Conservation (phyloP, 306 rosid species). For the Pterocarpus macrocarpus region DNA sequence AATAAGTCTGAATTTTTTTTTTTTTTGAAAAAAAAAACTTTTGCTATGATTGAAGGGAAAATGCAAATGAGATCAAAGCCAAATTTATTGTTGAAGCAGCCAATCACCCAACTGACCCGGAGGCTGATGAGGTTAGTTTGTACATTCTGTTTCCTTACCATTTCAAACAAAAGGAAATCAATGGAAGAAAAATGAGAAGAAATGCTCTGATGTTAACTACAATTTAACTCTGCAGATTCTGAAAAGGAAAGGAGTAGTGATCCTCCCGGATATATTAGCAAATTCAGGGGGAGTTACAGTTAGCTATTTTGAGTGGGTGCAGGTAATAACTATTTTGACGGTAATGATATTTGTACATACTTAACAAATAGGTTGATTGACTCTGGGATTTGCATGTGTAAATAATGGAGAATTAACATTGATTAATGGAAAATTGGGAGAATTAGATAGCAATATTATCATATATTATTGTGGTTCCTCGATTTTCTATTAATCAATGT, state of each 20-base stretch:
- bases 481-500: too few relatives aligned
- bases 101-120: conserved; percentile 49
- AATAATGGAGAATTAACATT: too few relatives aligned
- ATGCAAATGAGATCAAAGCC: conserved; percentile 36
- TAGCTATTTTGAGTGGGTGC: conserved; percentile 94
- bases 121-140: conserved; percentile 46
- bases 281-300: conserved; percentile 94
- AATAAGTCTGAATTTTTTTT: neutral
- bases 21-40: neutral
- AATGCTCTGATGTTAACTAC: conserved; percentile 1
- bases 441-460: too few relatives aligned
- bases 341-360: too few relatives aligned
- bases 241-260: conserved; percentile 75
- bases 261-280: conserved; percentile 88
- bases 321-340: conserved; percentile 55
- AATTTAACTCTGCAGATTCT: conserved; percentile 61
- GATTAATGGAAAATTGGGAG: too few relatives aligned
- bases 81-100: conserved; percentile 28
- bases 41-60: conserved; percentile 40
- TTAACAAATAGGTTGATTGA: too few relatives aligned
- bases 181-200: neutral
- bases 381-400: too few relatives aligned
- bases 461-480: too few relatives aligned
- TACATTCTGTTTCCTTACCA: neutral
- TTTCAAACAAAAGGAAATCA: neutral